Evolutionary conservation across 2,329 filamentous ascomycete species (phyloP).

Genomic region (Leptographium lundbergii): DNA sequence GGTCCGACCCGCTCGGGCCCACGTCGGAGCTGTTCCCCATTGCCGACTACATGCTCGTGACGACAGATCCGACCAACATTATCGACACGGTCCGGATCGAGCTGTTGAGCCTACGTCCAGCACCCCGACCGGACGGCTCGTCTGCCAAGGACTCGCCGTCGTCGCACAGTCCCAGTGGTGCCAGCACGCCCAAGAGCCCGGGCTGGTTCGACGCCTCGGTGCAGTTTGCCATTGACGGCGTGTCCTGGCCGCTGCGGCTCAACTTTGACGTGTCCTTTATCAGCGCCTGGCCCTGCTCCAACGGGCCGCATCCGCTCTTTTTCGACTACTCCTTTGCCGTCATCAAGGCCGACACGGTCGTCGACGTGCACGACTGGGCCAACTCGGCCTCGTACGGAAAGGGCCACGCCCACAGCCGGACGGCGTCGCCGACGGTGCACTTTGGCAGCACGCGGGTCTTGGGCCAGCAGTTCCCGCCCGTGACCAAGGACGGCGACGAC

Average conservation of each 20-base stretch:
- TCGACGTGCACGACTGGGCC: conserved; percentile 55
- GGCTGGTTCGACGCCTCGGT: conserved; percentile 44
- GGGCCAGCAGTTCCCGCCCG: conserved; percentile 7
- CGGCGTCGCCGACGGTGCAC: conserved; percentile 8
- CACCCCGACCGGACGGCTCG: neutral
- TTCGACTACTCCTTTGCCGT: conserved; percentile 53
- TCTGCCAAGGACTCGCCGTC: neutral
- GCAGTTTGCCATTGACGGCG: conserved; percentile 50
- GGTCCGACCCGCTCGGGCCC: conserved; percentile 58
- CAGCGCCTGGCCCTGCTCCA: conserved; percentile 49
- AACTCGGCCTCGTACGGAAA: conserved; percentile 22
- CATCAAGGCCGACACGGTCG: conserved; percentile 50
- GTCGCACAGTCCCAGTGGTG: conserved; percentile 7
- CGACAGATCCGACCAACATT: conserved; percentile 42
- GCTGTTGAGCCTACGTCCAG: conserved; percentile 43
- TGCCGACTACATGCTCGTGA: conserved; percentile 51
- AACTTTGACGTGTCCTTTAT: conserved; percentile 55
- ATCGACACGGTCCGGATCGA: conserved; percentile 59
- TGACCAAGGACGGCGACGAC: conserved; percentile 31
- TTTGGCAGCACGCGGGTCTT: conserved; percentile 8
- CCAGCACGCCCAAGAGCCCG: conserved; percentile 16
- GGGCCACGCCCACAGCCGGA: conserved; percentile 8
- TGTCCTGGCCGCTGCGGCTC: conserved; percentile 50
- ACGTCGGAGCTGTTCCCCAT: conserved; percentile 49
- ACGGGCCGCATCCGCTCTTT: conserved; percentile 56